Base-by-base conservation (phyloP, 2,329 filamentous ascomycete species). In the Cordyceps pruinosa region DNA sequence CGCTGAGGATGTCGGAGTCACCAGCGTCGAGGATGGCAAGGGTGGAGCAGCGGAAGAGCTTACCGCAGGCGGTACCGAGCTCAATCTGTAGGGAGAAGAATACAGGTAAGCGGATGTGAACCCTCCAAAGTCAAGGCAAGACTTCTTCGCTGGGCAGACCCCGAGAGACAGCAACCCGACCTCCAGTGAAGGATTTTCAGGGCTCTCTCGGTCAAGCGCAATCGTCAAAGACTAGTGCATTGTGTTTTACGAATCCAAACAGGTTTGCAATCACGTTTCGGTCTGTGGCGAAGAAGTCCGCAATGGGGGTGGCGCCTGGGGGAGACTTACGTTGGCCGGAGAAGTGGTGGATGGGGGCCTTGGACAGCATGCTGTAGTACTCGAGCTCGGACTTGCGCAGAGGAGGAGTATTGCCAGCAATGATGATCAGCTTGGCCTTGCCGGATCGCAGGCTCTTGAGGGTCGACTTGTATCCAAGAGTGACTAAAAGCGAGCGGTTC, bases 401-500 rank as follows among this genome's bases (percentile, higher is more conserved):
- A 77, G 94, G 94, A 73, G 93, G 92, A 67, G 92, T 96, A 85
- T 99, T 97, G 79, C 89, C 91, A 68, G 73, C 72, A 60, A 96
- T 95, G 79, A 96, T 91, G 76, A 97, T 90, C 67, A 97, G 86
- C 89, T 97, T 97, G 77, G 94, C 94, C 87, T 97, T 97, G 78
- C 93, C 92, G 68, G 86, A 88, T 72, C 93, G 89, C 69, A 97
- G 88, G 68, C 82, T 82, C 88, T 97, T 96, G 73, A 94, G 83
- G 56, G 69, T 70, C 47, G 72, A 71, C 69, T 73, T 73, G 68
- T 74, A 74, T 46, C 72, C 72, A 59, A 74, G 70, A 63, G 71
- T 73, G 68, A 74, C 71, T 74, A 61, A 25, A 19, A 21, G 21
- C 3, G 58, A 53, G 59, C n/a, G n/a, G 57, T 41, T 44, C 54